Percentiles rank a stretch among this genome's conserved stretches.
These are phyloP conservation scores for Elongisporangium undulatum DNA, from an alignment of 352 stramenopile genomes.

Conservation along the genomic window DNA sequence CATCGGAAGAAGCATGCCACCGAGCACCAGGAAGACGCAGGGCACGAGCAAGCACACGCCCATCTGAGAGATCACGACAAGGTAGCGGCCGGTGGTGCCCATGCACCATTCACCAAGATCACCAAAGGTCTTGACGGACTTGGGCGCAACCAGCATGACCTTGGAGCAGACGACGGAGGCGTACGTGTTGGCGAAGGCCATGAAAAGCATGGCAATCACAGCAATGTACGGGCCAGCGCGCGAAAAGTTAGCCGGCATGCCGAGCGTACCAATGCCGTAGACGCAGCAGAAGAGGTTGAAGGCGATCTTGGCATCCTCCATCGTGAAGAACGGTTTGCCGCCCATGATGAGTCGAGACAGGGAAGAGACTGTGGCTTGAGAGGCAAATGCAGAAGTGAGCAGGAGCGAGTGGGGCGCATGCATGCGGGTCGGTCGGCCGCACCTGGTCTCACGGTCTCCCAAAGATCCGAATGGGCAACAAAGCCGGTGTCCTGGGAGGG, in stretches of 20 bases:
- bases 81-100: constrained; percentile 35
- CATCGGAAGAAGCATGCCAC: constrained; percentile 44
- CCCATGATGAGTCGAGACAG: background rate
- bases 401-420: background rate
- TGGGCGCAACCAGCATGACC: constrained; percentile 54
- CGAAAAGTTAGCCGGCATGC: constrained; percentile 49
- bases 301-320: constrained; percentile 34
- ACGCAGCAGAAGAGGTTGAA: constrained; percentile 52
- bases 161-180: constrained; percentile 52
- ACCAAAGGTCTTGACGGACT: constrained; percentile 53
- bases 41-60: constrained; percentile 52
- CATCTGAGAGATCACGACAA: constrained; percentile 52
- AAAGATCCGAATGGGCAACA: background rate
- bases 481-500: background rate
- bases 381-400: background rate
- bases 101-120: constrained; percentile 61
- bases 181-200: constrained; percentile 59
- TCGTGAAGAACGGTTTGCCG: constrained; percentile 25
- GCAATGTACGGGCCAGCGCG: constrained; percentile 37
- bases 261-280: constrained; percentile 54
- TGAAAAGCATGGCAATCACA: constrained; percentile 40
- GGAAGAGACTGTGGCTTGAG: background rate
- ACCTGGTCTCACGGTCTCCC: background rate
- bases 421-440: no score
- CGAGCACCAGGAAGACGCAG: constrained; percentile 55